Conservation (phyloP, 2,329 filamentous ascomycete species). For the Raffaelea ambrosiae region DNA sequence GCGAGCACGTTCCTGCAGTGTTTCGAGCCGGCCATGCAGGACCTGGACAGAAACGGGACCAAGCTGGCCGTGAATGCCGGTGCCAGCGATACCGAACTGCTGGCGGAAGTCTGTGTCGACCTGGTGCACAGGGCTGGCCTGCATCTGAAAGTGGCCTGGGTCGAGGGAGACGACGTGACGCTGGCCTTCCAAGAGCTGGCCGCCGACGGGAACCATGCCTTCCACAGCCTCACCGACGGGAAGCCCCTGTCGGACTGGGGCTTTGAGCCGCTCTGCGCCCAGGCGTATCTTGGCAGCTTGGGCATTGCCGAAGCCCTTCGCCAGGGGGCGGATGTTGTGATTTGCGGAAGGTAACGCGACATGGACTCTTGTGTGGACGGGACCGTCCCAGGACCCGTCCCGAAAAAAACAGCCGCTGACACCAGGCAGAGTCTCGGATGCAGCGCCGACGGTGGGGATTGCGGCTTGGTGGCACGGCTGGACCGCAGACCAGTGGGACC, state of each 20-base stretch:
- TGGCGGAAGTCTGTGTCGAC: slow-evolving; percentile 10
- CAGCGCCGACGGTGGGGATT: slow-evolving; percentile 13
- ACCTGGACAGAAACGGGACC: slow-evolving; percentile 17
- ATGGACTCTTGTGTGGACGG: too few species aligned
- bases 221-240: slow-evolving; percentile 9
- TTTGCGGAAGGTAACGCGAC: too few species aligned
- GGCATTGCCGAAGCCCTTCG: slow-evolving; percentile 11
- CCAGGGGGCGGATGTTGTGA: slow-evolving; percentile 15
- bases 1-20: slow-evolving; percentile 22
- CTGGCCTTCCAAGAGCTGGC: slow-evolving; percentile 9
- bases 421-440: slow-evolving; percentile 10
- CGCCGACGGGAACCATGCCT: slow-evolving; percentile 5
- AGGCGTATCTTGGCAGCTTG: slow-evolving; percentile 16
- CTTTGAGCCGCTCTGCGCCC: slow-evolving; percentile 10
- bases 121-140: slow-evolving; percentile 14
- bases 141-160: slow-evolving; percentile 21
- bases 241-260: slow-evolving; percentile 10
- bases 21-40: slow-evolving; percentile 19
- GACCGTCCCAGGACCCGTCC: too few species aligned
- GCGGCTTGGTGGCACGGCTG: slow-evolving; percentile 16
- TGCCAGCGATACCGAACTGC: too few species aligned
- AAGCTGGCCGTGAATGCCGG: slow-evolving; percentile 24
- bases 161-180: slow-evolving; percentile 23
- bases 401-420: too few species aligned
- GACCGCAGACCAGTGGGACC: slow-evolving; percentile 10